Percentiles rank a stretch among this genome's conserved stretches.
Conservation (phyloP, 495 filamentous ascomycete species). For the Aspergillus carlsbadensis region DNA sequence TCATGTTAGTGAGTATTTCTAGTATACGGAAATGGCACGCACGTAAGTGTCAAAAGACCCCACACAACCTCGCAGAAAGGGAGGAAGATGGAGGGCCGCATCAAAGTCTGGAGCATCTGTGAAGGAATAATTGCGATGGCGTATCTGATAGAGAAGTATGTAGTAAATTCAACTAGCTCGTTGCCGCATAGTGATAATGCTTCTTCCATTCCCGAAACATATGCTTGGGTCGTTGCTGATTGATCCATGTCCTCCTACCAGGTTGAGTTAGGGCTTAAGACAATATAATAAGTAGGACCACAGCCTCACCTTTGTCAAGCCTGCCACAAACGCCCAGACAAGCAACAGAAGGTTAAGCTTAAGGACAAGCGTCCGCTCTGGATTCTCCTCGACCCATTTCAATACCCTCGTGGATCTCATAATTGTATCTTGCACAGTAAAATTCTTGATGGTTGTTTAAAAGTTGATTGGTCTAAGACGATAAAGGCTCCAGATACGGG, state of each 20-base stretch:
- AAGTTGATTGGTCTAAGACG: neutral
- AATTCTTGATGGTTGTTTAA: neutral
- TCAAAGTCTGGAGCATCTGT: constrained; percentile 47
- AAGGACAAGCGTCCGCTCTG: neutral
- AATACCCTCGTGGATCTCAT: neutral
- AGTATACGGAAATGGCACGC: neutral
- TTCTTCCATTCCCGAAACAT: constrained; percentile 57
- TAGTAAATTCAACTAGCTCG: constrained; percentile 38
- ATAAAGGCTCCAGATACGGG: neutral
- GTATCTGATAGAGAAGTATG: constrained; percentile 55
- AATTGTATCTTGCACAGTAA: neutral
- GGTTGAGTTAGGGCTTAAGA: neutral
- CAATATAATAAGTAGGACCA: neutral
- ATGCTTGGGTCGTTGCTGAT: constrained; percentile 38
- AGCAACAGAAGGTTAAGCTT: constrained; percentile 3
- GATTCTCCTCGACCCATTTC: neutral
- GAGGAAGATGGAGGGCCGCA: constrained; percentile 53
- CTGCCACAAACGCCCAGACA: constrained; percentile 6
- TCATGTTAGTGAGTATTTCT: neutral
- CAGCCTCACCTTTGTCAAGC: constrained; percentile 3
- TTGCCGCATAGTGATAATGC: constrained; percentile 50
- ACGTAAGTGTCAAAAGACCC: constrained; percentile 27
- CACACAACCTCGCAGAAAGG: constrained; percentile 47
- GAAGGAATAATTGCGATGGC: constrained; percentile 56
- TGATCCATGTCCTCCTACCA: constrained; percentile 13